Evolutionary conservation across 1,139 yeast species (phyloP), one percentile per base, ranked within the genome.

Genomic region (Yamadazyma friedrichii): DNA sequence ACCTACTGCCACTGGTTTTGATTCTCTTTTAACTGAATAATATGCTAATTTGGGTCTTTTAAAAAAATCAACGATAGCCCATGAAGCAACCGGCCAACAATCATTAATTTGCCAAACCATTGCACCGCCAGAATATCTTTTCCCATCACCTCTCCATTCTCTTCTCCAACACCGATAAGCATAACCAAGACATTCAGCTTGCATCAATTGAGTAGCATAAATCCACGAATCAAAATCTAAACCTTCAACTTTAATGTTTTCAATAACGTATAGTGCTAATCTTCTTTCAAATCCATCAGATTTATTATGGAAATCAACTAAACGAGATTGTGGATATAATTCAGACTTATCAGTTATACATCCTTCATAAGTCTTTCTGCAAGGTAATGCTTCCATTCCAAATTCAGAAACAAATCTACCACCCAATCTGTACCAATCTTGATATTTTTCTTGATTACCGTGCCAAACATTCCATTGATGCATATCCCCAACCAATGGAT

Each of bases 401-500:
- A 72, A 72, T 46, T 72, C 78, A 32, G 72, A 64, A 6, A 72
- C 59, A 51, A 72, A 72, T 33, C 76, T 50, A 1, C 76, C 76
- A 4, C 61, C 59, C 15, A 69, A 50, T 40, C 57, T 53, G 24
- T 53, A 53, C 69, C 74, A 70, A 46, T 68, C 54, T 44, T 72
- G 78, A 47, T 71, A 72, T 35, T 59, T 60, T 35, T 64, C 67
- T 55, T 67, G 70, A 9, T 54, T 48, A 1, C 76, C 76, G 44
- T 72, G 77, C 77, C 77, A 72, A 2, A 72, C 73, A 41, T 70
- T 66, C 78, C 78, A 72, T 46, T 70, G 74, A 50, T 72, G 78
- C 8, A 67, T 51, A 49, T 72, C 78, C 1, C 78, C 78, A 15
- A 59, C 50, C 0, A 65, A 62, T 4, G 55, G 51, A 44, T 67